phyloP scores from a whole-genome alignment of 495 filamentous ascomycete genomes.

The Talaromyces borbonicus region DNA sequence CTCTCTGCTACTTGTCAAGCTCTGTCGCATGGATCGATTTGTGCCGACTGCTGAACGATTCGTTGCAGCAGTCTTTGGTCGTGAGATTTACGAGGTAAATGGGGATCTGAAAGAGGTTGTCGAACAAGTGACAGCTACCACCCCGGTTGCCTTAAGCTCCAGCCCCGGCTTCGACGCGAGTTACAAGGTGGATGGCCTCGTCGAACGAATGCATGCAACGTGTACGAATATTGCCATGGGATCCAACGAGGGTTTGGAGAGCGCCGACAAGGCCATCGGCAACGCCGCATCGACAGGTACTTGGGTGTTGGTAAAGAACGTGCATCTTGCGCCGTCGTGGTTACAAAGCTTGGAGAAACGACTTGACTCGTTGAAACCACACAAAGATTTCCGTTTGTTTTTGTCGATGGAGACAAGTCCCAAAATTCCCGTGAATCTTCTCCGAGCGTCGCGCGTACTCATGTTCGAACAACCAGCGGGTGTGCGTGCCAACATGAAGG shows the following conservation, averaged over 20 bases:
- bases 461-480: conserved; percentile 98
- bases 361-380: conserved; percentile 88
- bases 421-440: conserved; percentile 93
- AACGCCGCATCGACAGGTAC: conserved; percentile 86
- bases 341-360: conserved; percentile 94
- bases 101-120: conserved; percentile 81
- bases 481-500: conserved; percentile 97
- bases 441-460: conserved; percentile 85
- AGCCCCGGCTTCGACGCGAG: conserved; percentile 96
- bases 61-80: conserved; percentile 81
- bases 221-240: conserved; percentile 99
- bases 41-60: conserved; percentile 87
- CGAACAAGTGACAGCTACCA: conserved; percentile 69
- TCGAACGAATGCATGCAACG: conserved; percentile 66
- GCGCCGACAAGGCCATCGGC: conserved; percentile 89
- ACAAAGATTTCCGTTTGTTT: conserved; percentile 90
- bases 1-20: conserved; percentile 79
- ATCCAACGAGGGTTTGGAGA: conserved; percentile 84
- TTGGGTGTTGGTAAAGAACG: conserved; percentile 99
- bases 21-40: conserved; percentile 91
- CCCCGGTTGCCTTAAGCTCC: conserved; percentile 84
- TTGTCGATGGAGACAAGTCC: conserved; percentile 95
- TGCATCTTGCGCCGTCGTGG: conserved; percentile 93
- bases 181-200: conserved; percentile 94
- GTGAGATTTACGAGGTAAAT: conserved; percentile 65